Conservation (phyloP, 495 filamentous ascomycete species). For the Xylaria grammica region DNA sequence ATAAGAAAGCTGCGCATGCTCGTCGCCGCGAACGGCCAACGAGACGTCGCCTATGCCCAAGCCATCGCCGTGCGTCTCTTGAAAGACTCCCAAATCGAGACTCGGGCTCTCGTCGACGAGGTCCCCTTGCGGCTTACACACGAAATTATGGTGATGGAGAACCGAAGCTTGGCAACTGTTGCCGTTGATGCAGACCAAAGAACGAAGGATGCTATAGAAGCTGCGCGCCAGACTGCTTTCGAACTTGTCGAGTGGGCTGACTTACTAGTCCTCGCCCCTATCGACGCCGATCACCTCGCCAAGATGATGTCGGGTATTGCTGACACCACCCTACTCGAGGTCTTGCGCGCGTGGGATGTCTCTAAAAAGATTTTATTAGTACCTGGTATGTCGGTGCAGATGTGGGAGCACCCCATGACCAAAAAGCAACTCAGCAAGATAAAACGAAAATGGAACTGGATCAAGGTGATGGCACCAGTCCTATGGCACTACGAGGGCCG, state of each 20-base stretch:
- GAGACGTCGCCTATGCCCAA: slow-evolving; percentile 57
- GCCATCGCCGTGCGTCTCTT: slow-evolving; percentile 60
- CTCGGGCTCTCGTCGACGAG: slow-evolving; percentile 59
- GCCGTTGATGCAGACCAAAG: slow-evolving; percentile 35
- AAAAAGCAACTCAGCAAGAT: slow-evolving; percentile 82
- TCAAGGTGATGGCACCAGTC: slow-evolving; percentile 71
- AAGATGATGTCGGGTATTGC: slow-evolving; percentile 83
- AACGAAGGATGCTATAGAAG: slow-evolving; percentile 48
- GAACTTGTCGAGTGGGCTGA: slow-evolving; percentile 88
- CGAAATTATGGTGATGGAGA: slow-evolving; percentile 56
- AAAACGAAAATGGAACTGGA: slow-evolving; percentile 80
- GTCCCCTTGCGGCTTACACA: slow-evolving; percentile 56
- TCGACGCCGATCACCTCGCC: slow-evolving; percentile 78
- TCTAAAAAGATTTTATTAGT: slow-evolving; percentile 81
- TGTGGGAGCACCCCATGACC: slow-evolving; percentile 88
- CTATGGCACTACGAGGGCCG: slow-evolving; percentile 71
- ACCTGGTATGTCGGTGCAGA: slow-evolving; percentile 78
- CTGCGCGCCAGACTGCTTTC: slow-evolving; percentile 59
- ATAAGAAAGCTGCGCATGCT: slow-evolving; percentile 54
- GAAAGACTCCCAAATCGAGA: slow-evolving; percentile 59
- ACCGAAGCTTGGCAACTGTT: slow-evolving; percentile 41
- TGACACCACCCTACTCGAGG: slow-evolving; percentile 72
- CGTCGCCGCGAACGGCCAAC: slow-evolving; percentile 57
- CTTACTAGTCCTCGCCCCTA: slow-evolving; percentile 79
- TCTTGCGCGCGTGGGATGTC: slow-evolving; percentile 81